These are phyloP conservation scores for Saccharomyces hybrid DNA, from an alignment of 1,139 yeast species.

Conservation along the genomic window DNA sequence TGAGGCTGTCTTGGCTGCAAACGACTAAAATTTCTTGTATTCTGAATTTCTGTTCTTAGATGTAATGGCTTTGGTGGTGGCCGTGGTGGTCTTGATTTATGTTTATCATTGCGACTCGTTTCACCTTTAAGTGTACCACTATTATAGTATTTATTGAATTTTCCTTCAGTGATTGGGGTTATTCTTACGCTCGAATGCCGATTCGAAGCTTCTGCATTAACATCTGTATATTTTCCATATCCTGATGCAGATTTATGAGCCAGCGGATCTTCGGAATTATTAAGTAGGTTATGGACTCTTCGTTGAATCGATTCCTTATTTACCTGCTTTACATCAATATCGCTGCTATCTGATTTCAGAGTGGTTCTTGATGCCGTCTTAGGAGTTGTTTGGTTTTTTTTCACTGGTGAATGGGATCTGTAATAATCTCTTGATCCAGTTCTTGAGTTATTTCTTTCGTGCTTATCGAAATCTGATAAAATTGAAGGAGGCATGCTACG, in stretches of 20 bases:
- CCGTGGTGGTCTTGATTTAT: background rate
- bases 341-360: background rate
- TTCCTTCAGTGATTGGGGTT: background rate
- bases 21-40: background rate
- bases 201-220: constrained; percentile 1
- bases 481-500: constrained; percentile 1
- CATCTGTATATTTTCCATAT: constrained; percentile 50
- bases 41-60: constrained; percentile 3
- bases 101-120: background rate
- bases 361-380: background rate
- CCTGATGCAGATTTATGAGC: constrained; percentile 47
- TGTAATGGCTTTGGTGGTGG: constrained; percentile 14
- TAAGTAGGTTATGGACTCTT: constrained; percentile 47
- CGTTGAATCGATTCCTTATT: constrained; percentile 41
- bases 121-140: background rate
- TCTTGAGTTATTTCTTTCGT: constrained; percentile 4
- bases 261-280: constrained; percentile 34
- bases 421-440: constrained; percentile 6
- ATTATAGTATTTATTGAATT: background rate
- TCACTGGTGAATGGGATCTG: constrained; percentile 8
- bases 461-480: constrained; percentile 7
- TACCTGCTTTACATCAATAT: constrained; percentile 9
- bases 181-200: background rate
- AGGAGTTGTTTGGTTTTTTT: background rate
- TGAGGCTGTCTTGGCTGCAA: constrained; percentile 1